These are phyloP conservation scores for Mucor piriformis DNA, from an alignment of 371 early-diverging fungal genomes.

Conservation along the genomic window DNA sequence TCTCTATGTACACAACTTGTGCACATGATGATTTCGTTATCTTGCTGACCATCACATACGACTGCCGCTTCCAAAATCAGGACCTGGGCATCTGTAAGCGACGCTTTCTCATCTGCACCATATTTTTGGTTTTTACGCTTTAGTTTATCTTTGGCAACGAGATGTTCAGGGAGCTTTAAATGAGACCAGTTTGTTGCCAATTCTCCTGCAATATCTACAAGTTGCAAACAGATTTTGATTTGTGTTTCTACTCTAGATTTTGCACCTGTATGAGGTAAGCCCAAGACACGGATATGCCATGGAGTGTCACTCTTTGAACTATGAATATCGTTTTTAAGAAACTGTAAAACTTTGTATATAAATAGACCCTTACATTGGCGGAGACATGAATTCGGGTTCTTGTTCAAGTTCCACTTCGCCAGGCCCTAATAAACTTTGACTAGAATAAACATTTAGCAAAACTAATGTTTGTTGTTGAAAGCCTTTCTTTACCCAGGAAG, in stretches of 20 bases:
- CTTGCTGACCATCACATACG: conserved; percentile 73
- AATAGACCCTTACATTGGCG: conserved; percentile 32
- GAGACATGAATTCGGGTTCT: conserved; percentile 28
- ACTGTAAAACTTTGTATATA: too few species aligned
- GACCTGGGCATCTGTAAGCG: conserved; percentile 38
- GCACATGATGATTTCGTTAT: conserved; percentile 72
- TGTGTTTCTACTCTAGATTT: conserved; percentile 86
- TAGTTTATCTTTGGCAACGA: conserved; percentile 70
- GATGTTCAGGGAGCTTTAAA: conserved; percentile 69
- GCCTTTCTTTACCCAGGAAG: conserved; percentile 37
- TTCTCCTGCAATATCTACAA: conserved; percentile 63
- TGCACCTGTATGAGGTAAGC: conserved; percentile 73
- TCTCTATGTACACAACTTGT: conserved; percentile 77
- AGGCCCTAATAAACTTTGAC: conserved; percentile 46
- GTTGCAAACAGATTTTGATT: conserved; percentile 76
- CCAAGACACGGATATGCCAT: conserved; percentile 62
- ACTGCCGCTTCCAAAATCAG: conserved; percentile 68
- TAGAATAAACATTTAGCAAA: conserved; percentile 2
- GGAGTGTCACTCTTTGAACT: conserved; percentile 34
- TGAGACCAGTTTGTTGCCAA: conserved; percentile 71
- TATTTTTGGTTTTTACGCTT: conserved; percentile 45
- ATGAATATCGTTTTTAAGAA: background rate
- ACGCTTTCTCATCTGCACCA: conserved; percentile 32
- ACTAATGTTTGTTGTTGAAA: too few species aligned
- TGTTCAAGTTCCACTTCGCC: conserved; percentile 22